Base-by-base conservation (phyloP, 177 flowering plant genomes). In the Vitis hybrid region DNA sequence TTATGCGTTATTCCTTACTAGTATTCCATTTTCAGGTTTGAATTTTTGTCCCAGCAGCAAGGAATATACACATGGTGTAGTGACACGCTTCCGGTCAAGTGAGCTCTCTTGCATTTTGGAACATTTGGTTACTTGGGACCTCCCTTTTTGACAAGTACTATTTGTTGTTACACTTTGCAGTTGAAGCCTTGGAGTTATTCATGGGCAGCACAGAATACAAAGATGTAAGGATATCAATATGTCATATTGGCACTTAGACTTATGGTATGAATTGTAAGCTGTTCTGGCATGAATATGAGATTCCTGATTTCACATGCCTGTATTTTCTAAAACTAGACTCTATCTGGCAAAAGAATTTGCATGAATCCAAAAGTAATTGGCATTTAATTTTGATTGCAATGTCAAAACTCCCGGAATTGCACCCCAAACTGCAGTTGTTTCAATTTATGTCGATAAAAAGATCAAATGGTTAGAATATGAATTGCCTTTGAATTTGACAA, bases 81-180 rank as follows among this genome's bases (percentile, higher is more conserved):
- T 90, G 68, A 84, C 84, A 71, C 85, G 97, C 56, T 91, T 94
- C 74, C 91, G 92, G 56, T 89, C 98, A 74, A 14, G 96, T 92
- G 67, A 82, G 86, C 50, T 72, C 30, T 80, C 56, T 52, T 68
- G 23, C 58, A 5, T 72, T 62, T 21, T 67, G 5, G 59, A 64
- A 52, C 50, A 50, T 66, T 56, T 73, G 61, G 40, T 64, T 58
- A 23, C 64, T 15, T 48, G 14, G 2, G 17, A 21, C 49, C 12
- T 65, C 12, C 49, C 5, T 40, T 69, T 10, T 32, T 64, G 7
- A 51, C 71, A 62, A 54, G 49, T 51, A n/a, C 49, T 72, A 51
- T 64, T 45, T 67, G 5, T 56, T 75, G 61, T 17, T 58, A 49
- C 67, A 17, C 62, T 64, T 68, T 81, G 84, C 91, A 94, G 97